phyloP scores from a whole-genome alignment of 2,329 filamentous ascomycete genomes.

The Talaromyces verruculosus region DNA sequence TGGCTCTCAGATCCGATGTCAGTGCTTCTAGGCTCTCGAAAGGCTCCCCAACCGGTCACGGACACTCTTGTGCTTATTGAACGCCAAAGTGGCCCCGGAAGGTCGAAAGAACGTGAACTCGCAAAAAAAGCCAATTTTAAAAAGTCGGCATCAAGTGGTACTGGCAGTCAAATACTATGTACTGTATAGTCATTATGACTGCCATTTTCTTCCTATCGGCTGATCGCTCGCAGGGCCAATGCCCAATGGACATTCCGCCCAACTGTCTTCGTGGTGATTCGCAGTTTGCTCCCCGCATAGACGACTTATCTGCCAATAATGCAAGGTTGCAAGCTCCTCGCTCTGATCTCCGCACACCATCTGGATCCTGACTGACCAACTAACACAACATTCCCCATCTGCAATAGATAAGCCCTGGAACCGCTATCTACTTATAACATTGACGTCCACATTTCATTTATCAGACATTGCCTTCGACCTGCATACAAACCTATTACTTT shows the following conservation, averaged over 20 bases:
- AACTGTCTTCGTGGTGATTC: constrained; percentile 15
- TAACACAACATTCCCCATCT: constrained; percentile 10
- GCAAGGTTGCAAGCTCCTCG: not conserved
- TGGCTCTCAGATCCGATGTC: constrained; percentile 11
- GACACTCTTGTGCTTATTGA: not conserved
- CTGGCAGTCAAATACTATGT: not conserved
- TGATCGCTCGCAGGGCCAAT: constrained; percentile 15
- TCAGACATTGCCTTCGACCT: not conserved
- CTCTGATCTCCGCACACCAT: constrained; percentile 19
- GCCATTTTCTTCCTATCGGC: constrained; percentile 8
- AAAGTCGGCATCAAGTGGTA: not conserved
- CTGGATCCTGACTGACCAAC: constrained; percentile 15
- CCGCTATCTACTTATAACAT: constrained; percentile 13
- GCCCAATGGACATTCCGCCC: constrained; percentile 18
- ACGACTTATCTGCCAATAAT: constrained; percentile 18
- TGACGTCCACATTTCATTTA: constrained; percentile 12
- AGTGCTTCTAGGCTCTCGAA: constrained; percentile 4
- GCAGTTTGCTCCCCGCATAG: constrained; percentile 11
- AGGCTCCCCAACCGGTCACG: not conserved
- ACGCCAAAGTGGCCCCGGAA: not conserved
- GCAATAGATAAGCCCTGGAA: constrained; percentile 14
- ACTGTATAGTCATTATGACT: constrained; percentile 5
- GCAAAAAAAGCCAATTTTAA: not conserved
- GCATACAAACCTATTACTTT: not conserved
- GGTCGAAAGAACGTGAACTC: not conserved